Conservation (phyloP, 2,329 filamentous ascomycete species). For the Fusarium equiseti region DNA sequence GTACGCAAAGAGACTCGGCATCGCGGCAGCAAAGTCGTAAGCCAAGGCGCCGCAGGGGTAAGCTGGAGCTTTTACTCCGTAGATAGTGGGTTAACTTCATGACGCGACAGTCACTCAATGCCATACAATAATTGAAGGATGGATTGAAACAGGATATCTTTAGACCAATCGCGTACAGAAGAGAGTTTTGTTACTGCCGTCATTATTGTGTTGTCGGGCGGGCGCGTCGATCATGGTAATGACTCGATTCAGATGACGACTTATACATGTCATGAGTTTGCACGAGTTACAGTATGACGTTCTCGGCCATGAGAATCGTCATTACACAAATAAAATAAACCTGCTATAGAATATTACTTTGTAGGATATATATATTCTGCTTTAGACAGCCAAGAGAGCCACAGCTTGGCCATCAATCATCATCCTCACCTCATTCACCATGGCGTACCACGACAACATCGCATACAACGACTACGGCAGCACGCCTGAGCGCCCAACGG, state of each 20-base stretch:
- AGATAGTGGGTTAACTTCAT: neutral
- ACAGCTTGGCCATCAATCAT: neutral
- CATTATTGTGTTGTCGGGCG: neutral
- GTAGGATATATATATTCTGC: neutral
- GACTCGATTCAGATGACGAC: neutral
- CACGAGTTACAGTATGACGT: neutral
- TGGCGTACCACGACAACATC: slow-evolving; percentile 4
- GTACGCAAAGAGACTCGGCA: neutral
- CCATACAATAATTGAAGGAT: neutral
- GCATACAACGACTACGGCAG: slow-evolving; percentile 11
- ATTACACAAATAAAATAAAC: neutral
- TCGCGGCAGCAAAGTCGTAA: neutral
- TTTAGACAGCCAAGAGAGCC: too few relatives aligned
- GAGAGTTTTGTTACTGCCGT: neutral
- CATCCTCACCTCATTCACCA: neutral
- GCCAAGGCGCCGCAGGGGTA: neutral
- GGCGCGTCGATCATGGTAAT: neutral
- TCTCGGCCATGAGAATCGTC: neutral
- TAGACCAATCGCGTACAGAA: neutral
- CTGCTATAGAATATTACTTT: neutral
- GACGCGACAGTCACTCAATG: neutral
- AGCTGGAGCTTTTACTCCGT: neutral
- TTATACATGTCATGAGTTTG: neutral
- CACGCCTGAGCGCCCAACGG: neutral
- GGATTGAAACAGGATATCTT: neutral